These are phyloP conservation scores for Sclerotinia sclerotiorum DNA, from an alignment of 2,329 filamentous ascomycete genomes.

Conservation along the genomic window DNA sequence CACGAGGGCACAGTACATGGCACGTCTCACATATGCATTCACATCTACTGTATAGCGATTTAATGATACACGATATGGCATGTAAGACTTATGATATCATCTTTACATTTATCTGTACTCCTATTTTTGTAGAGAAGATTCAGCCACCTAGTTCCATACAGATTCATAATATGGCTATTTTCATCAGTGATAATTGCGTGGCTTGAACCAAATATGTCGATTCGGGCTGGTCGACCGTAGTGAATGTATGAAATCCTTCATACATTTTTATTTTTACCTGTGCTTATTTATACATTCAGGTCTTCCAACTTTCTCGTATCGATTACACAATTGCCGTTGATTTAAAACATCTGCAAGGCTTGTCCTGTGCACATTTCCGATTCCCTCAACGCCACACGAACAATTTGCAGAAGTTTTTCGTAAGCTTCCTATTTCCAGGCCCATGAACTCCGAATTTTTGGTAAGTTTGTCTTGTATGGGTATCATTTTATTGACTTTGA, in stretches of 20 bases:
- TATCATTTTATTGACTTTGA: conserved; percentile 20
- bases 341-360: conserved; percentile 13
- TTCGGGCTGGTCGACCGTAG: neutral
- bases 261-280: conserved; percentile 5
- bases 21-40: neutral
- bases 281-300: conserved; percentile 2
- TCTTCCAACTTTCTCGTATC: conserved; percentile 3
- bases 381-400: conserved; percentile 3
- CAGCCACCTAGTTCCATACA: conserved; percentile 6
- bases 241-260: conserved; percentile 2
- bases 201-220: conserved; percentile 17
- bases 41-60: neutral
- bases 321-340: conserved; percentile 16
- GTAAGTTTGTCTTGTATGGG: conserved; percentile 7
- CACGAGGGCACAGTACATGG: neutral
- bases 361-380: neutral
- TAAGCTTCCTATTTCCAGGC: neutral
- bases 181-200: conserved; percentile 8
- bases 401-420: conserved; percentile 2
- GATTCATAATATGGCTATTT: neutral
- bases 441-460: conserved; percentile 12
- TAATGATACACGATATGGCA: neutral
- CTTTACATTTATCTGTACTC: neutral
- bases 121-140: neutral
- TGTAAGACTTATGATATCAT: neutral